Evolutionary conservation across 2,329 filamentous ascomycete genomes (phyloP).

Genomic region (Dendryphion nanum): DNA sequence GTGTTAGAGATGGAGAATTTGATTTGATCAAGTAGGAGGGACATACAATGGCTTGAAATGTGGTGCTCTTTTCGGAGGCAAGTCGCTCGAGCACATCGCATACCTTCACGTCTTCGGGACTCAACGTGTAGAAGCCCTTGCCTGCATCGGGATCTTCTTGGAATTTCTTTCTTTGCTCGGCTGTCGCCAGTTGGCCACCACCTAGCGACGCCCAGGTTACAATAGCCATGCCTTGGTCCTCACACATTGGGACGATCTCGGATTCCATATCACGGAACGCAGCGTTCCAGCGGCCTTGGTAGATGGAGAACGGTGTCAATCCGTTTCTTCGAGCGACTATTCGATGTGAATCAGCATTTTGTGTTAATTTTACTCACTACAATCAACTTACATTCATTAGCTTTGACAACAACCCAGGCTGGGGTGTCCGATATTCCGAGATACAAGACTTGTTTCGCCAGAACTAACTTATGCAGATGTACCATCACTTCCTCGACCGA

Average conservation of each 20-base stretch:
- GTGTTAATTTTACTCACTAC: neutral
- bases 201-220: constrained; percentile 48
- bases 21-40: neutral
- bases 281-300: constrained; percentile 40
- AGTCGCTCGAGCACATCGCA: neutral
- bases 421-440: constrained; percentile 44
- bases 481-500: constrained; percentile 43
- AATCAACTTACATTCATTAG: constrained; percentile 8
- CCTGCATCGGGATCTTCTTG: neutral
- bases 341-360: neutral
- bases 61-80: neutral
- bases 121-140: neutral
- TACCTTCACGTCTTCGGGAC: neutral
- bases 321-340: constrained; percentile 35
- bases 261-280: constrained; percentile 59
- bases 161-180: constrained; percentile 35
- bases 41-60: neutral
- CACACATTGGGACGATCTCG: constrained; percentile 63
- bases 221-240: constrained; percentile 59
- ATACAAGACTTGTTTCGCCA: constrained; percentile 41
- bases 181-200: constrained; percentile 38
- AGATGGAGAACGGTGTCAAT: constrained; percentile 34
- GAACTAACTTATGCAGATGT: constrained; percentile 37
- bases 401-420: constrained; percentile 31
- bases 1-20: neutral